These are phyloP conservation scores for Cytidiella melzeri DNA, from an alignment of 768 basidiomycete species.

Conservation along the genomic window DNA sequence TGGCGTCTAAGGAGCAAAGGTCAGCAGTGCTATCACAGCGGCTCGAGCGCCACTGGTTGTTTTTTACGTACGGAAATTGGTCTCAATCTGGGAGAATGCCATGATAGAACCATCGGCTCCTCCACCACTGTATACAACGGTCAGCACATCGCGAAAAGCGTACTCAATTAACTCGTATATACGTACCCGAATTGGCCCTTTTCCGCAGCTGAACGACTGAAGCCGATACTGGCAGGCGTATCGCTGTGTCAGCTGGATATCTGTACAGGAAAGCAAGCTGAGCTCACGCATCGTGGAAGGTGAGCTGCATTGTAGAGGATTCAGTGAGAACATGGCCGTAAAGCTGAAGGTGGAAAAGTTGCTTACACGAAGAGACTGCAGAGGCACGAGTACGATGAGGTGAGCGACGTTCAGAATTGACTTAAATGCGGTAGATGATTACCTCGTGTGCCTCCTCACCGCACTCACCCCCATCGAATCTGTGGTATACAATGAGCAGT, in stretches of 20 bases:
- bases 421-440: too few relatives aligned
- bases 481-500: not conserved
- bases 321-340: too few relatives aligned
- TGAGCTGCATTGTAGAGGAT: too few relatives aligned
- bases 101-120: constrained; percentile 25
- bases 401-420: too few relatives aligned
- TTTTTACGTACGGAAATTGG: constrained; percentile 6
- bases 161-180: too few relatives aligned
- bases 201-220: constrained; percentile 7
- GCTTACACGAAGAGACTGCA: not conserved
- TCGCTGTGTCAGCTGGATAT: too few relatives aligned
- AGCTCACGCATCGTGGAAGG: constrained; percentile 1
- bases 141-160: too few relatives aligned
- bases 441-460: constrained; percentile 4
- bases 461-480: not conserved
- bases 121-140: too few relatives aligned
- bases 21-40: not conserved
- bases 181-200: not conserved
- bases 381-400: too few relatives aligned
- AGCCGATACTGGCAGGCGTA: not conserved
- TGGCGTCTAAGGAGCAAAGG: too few relatives aligned
- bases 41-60: not conserved
- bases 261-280: too few relatives aligned
- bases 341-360: too few relatives aligned
- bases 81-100: constrained; percentile 18